Evolutionary conservation across 345 rosid species (phyloP).

Genomic region (Geranium rotundifolium): DNA sequence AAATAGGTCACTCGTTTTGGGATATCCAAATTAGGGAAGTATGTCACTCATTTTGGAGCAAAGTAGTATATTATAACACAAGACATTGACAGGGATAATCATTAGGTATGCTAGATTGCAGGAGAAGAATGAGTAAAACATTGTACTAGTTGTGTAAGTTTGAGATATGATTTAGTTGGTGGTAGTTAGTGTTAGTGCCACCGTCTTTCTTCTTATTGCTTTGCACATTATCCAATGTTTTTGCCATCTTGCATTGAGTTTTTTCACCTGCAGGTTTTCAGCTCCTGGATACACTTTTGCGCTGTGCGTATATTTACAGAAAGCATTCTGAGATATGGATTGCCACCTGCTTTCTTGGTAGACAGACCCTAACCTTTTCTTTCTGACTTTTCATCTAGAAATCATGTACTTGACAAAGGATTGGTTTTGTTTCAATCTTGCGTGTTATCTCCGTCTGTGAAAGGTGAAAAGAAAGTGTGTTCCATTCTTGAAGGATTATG

Average conservation of each 20-base stretch:
- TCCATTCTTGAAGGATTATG: conserved; percentile 74
- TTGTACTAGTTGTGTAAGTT: no score
- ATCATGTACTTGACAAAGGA: background rate
- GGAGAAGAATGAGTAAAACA: no score
- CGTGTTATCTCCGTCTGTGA: conserved; percentile 67
- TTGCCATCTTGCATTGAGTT: background rate
- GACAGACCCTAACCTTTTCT: background rate
- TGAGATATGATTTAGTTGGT: no score
- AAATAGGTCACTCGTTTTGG: no score
- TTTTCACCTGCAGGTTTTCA: conserved; percentile 60
- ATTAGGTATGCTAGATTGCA: no score
- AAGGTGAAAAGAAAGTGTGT: conserved; percentile 90
- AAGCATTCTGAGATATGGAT: conserved; percentile 95
- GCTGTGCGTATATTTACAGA: conserved; percentile 90
- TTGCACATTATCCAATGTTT: no score
- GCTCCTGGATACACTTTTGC: conserved; percentile 99
- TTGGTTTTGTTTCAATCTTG: conserved; percentile 46
- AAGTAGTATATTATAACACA: no score
- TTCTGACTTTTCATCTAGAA: background rate
- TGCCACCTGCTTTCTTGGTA: conserved; percentile 96
- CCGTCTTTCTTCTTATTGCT: no score
- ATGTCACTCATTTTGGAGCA: no score
- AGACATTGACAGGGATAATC: no score
- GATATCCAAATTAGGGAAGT: no score
- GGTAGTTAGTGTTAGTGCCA: no score